phyloP scores from a whole-genome alignment of 2,329 filamentous ascomycete species.

The Chrysoporthe cubensis region DNA sequence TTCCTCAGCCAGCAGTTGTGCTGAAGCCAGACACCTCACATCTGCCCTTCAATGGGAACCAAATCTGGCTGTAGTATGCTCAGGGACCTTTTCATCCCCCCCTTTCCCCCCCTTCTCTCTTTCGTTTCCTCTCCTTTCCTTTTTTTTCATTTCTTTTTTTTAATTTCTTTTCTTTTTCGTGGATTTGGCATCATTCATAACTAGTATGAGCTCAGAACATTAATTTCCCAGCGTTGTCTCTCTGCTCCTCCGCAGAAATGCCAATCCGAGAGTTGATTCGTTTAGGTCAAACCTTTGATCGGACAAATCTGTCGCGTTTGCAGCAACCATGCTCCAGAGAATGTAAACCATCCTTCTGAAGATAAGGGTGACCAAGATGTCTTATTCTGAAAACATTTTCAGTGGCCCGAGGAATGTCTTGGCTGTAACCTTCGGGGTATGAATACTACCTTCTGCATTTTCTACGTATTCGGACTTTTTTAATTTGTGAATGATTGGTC shows the following conservation, averaged over 20 bases:
- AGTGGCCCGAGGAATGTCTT: slow-evolving; percentile 44
- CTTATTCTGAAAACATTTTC: slow-evolving; percentile 48
- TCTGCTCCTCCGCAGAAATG: not conserved
- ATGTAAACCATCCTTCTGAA: slow-evolving; percentile 50
- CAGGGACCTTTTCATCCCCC: not conserved
- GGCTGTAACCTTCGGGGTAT: slow-evolving; percentile 36
- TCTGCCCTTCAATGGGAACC: not conserved
- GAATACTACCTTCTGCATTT: not conserved
- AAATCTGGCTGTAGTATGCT: not conserved
- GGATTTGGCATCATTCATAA: no score
- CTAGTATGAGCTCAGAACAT: not conserved
- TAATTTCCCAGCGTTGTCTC: not conserved
- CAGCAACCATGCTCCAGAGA: slow-evolving; percentile 53
- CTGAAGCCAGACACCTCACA: no score
- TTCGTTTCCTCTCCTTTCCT: not conserved
- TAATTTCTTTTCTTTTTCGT: not conserved
- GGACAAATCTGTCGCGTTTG: slow-evolving; percentile 47
- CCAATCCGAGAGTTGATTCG: slow-evolving; percentile 10
- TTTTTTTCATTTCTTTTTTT: not conserved
- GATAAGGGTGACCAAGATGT: slow-evolving; percentile 47
- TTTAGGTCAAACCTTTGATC: slow-evolving; percentile 42
- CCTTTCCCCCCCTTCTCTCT: not conserved
- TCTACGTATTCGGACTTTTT: slow-evolving; percentile 25
- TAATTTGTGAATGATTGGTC: slow-evolving; percentile 42
- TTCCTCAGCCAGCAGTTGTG: no score